Evolutionary conservation across 345 rosid species (phyloP), one percentile per base, ranked within the genome.

Genomic region (Acer saccharum): DNA sequence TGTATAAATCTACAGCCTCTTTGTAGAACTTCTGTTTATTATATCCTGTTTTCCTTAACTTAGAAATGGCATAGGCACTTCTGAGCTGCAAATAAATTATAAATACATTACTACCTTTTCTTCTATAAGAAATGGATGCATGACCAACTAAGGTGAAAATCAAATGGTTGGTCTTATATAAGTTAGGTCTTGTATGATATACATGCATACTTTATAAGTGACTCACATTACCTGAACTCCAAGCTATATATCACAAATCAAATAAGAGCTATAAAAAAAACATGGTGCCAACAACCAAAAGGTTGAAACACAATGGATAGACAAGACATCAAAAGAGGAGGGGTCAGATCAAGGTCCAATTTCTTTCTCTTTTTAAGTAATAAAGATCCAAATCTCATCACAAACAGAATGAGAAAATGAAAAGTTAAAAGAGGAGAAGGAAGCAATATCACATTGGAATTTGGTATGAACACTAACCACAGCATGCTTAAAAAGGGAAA

Each of bases 11-110:
- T 46, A 88, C 60, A 73, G 98, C 99, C 84, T 94, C 97, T 78
- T 74, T 39, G 79, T 96, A 96, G 88, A 96, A 92, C 71, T 81
- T 68, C 32, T 91, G 74, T 82, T 92, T 96, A 17, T 97, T 86
- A 79, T 94, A 96, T 72, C 99, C 99, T 10, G 91, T 67, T 89
- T 86, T 96, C 84, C 94, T 91, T 82, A 96, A 82, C 88, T 90
- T 96, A 23, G 90, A 80, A 23, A 96, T 87, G 60, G 98, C 97
- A 71, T 90, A 94, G 43, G 98, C 98, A 77, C 90, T 96, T 88
- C 87, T 91, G 46, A 94, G 84, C 99, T 96, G 88, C 80, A 87
- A 82, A 73, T 55, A 55, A 58, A 21, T 64, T 60, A 48, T n/a
- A 60, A n/a, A 60, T 18, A 60, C 64, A 60, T 60, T 7, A 60